phyloP scores from a whole-genome alignment of 768 basidiomycete genomes.

The Hypholoma fasciculare region DNA sequence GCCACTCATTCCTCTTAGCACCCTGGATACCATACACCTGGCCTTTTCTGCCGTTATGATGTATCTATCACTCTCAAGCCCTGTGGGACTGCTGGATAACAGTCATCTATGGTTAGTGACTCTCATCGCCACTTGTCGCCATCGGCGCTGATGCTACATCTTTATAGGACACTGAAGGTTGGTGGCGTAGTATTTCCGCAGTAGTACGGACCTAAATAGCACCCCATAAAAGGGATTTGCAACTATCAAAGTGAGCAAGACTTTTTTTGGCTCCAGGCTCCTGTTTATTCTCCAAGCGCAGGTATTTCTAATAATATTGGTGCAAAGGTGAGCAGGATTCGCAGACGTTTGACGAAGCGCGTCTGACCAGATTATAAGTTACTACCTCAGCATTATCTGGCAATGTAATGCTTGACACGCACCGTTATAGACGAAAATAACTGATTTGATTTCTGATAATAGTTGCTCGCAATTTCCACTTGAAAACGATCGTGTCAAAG shows the following conservation, averaged over 20 bases:
- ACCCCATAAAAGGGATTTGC: background rate
- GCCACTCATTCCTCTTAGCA: background rate
- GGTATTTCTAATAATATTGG: conserved; percentile 1
- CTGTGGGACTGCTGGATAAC: background rate
- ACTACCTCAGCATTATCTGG: conserved; percentile 7
- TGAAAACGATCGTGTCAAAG: background rate
- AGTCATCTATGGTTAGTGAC: conserved; percentile 1
- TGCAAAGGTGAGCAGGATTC: background rate
- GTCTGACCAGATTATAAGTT: background rate
- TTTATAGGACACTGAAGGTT: conserved; percentile 5
- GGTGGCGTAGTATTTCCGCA: background rate
- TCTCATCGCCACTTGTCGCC: background rate
- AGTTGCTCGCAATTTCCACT: background rate
- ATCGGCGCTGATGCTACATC: background rate
- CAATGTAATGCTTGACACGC: background rate
- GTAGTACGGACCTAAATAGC: background rate
- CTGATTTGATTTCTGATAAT: background rate
- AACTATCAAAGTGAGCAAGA: background rate
- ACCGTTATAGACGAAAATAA: background rate
- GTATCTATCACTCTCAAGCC: conserved; percentile 1
- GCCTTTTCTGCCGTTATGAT: conserved; percentile 5
- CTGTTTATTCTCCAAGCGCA: background rate
- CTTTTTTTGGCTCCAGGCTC: background rate
- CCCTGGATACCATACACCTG: conserved; percentile 3
- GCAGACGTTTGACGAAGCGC: background rate